Conservation (phyloP, 306 rosid species). For the Trifolium fragiferum region DNA sequence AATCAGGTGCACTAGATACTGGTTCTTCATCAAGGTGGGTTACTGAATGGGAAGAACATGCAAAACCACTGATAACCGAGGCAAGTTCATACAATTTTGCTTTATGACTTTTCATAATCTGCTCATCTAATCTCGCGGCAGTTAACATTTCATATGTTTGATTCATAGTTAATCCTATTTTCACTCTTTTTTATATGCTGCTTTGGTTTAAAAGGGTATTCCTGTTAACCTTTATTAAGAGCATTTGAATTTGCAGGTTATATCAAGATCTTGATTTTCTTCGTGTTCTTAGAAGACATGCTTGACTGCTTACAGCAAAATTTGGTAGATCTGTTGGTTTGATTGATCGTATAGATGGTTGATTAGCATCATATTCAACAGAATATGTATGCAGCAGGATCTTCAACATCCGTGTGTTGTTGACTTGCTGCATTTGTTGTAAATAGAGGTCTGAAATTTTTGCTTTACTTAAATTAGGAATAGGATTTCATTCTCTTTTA, state of each 20-base stretch:
- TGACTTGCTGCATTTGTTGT: constrained; percentile 23
- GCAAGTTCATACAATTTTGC: constrained; percentile 51
- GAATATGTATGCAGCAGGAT: constrained; percentile 35
- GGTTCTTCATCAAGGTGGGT: constrained; percentile 78
- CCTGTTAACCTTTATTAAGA: constrained; percentile 13
- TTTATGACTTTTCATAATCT: constrained; percentile 11
- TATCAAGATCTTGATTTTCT: constrained; percentile 46
- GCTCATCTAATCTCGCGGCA: background rate
- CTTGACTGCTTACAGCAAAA: constrained; percentile 8
- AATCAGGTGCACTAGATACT: constrained; percentile 68
- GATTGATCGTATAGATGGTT: constrained; percentile 19
- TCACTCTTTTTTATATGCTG: constrained; percentile 6
- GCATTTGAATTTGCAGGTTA: constrained; percentile 49
- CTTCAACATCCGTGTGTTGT: constrained; percentile 30
- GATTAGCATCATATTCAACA: constrained; percentile 29
- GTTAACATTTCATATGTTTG: constrained; percentile 1
- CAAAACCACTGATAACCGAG: constrained; percentile 79
- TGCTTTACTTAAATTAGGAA: constrained; percentile 6
- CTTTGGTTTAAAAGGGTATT: constrained; percentile 1
- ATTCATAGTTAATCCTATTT: constrained; percentile 6
- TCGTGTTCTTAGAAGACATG: constrained; percentile 11
- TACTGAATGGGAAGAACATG: constrained; percentile 91
- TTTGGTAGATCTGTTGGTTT: constrained; percentile 15
- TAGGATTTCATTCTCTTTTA: constrained; percentile 29
- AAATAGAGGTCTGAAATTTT: constrained; percentile 28